These are phyloP conservation scores for Dictyostelium gargantuum DNA, from an alignment of 208 protist species.

Conservation along the genomic window DNA sequence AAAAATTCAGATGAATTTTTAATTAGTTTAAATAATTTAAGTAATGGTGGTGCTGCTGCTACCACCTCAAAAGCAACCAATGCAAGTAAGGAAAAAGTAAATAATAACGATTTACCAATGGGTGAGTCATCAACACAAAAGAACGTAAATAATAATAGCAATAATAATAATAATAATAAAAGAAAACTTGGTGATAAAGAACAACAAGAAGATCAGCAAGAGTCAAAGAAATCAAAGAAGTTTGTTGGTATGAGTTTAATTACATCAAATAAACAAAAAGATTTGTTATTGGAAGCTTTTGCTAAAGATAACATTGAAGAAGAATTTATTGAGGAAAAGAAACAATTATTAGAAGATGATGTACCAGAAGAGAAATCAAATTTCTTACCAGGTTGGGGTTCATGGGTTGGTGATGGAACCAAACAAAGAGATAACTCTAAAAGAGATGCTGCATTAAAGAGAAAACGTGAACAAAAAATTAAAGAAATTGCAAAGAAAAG, in stretches of 20 bases:
- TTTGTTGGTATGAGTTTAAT: conserved; percentile 20
- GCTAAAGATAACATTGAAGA: conserved; percentile 42
- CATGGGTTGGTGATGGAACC: conserved; percentile 32
- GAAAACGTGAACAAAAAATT: conserved; percentile 3
- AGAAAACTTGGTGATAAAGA: conserved; percentile 5
- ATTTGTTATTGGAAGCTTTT: conserved; percentile 46
- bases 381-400: conserved; percentile 44
- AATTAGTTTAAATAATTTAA: conserved; percentile 16
- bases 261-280: conserved; percentile 57
- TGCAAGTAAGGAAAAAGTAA: neutral
- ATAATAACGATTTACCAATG: neutral
- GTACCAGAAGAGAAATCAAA: neutral
- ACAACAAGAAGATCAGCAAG: neutral
- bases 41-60: neutral
- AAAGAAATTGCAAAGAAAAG: neutral
- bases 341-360: neutral
- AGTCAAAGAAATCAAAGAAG: conserved; percentile 5
- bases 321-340: conserved; percentile 43
- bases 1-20: conserved; percentile 27
- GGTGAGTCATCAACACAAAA: no score
- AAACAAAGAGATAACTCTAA: neutral
- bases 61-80: neutral
- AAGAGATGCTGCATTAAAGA: neutral
- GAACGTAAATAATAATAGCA: neutral
- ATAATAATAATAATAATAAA: neutral